Evolutionary conservation across 257 asterid species (phyloP), one percentile per base, ranked within the genome.

Genomic region (Solanum corneliomulleri): DNA sequence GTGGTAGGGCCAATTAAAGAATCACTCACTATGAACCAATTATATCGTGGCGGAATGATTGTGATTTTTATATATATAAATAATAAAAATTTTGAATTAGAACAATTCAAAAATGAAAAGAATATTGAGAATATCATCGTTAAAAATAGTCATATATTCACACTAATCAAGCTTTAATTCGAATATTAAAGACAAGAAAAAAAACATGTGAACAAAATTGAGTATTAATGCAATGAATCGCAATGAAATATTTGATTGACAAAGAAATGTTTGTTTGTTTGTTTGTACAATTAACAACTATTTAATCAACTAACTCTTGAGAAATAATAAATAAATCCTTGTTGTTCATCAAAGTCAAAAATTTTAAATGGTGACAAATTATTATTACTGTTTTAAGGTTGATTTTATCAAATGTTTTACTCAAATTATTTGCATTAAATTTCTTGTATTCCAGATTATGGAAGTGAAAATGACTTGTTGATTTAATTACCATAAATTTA

Each of bases 121-220:
- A 62, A 4, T n/a, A 3, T 64, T 64, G 27, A 1, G 0, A 60
- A 0, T 60, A 10, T 1, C 0, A 1, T 2, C 0, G 14, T 2
- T 1, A 21, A 1, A 21, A 52, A 21, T 60, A 1, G 6, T 60
- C 1, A 9, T 4, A 6, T 0, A 21, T 60, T 10, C 68, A 60
- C 7, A 62, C 27, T 27, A 5, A 2, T 25, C 4, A 15, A 5
- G 1, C 2, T 66, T 1, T 3, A 25, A 25, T 66, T 8, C 0
- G 1, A 8, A n/a, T 66, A 66, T 5, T 9, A 6, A 1, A 13
- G 31, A 21, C 0, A 7, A n/a, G 5, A n/a, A 27, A 68, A 68
- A 25, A 27, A 12, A 37, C 6, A 47, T 27, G 20, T 25, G 84
- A 49, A 27, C 68, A 45, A 80, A n/a, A 7, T 77, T 35, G 3